Evolutionary conservation across 1,139 yeast genomes (phyloP).

Genomic region (Saccharomyces hybrid): DNA sequence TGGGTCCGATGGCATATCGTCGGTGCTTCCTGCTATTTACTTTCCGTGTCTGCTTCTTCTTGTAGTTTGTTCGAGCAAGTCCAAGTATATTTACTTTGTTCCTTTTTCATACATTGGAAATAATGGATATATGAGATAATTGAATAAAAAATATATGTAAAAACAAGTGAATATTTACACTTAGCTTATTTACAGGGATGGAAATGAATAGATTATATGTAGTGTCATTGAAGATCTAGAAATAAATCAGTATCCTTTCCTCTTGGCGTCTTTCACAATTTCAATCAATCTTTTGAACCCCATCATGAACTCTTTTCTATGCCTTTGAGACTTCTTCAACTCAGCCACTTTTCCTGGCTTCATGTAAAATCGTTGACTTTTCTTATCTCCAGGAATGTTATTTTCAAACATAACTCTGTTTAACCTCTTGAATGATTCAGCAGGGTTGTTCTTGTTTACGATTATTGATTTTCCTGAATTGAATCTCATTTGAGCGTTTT

Average conservation of each 20-base stretch:
- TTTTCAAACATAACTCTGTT: slow-evolving; percentile 35
- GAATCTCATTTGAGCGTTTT: slow-evolving; percentile 1
- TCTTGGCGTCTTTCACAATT: slow-evolving; percentile 44
- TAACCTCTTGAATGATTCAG: slow-evolving; percentile 33
- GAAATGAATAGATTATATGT: not conserved
- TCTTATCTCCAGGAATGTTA: slow-evolving; percentile 33
- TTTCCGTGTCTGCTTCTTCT: not conserved
- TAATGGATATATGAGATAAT: not conserved
- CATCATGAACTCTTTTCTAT: slow-evolving; percentile 41
- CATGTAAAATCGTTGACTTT: slow-evolving; percentile 39
- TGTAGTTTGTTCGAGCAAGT: not conserved
- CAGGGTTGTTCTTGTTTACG: slow-evolving; percentile 12
- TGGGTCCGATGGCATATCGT: slow-evolving; percentile 17
- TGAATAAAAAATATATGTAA: not conserved
- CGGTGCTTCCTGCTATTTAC: not conserved
- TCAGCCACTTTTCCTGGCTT: slow-evolving; percentile 44
- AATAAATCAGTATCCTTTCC: slow-evolving; percentile 36
- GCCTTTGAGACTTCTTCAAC: slow-evolving; percentile 38
- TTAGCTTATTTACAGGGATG: not conserved
- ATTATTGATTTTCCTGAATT: not conserved
- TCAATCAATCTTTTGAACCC: slow-evolving; percentile 42
- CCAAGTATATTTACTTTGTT: not conserved
- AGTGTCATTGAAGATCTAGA: not conserved
- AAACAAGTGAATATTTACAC: not conserved
- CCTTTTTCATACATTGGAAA: not conserved